A percentile compares a stretch with the other conserved stretches of the same genome.
Conservation (phyloP, 208 protist species). For the Acanthamoeba royreba region DNA sequence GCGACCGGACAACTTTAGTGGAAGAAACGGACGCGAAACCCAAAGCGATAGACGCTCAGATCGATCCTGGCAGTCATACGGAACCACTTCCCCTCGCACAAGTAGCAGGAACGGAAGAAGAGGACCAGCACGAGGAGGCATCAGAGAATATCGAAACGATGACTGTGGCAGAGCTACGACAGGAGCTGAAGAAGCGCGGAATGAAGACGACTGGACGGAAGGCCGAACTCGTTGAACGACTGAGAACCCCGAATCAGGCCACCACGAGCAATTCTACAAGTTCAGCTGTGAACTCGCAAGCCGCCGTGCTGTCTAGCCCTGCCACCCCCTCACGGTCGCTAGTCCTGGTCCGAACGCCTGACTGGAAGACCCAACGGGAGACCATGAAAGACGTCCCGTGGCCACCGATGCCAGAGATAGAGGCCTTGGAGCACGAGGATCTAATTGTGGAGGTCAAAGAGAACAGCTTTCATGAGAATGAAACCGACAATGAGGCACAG, state of each 20-base stretch:
- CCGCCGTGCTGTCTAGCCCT: background rate
- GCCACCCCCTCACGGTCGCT: background rate
- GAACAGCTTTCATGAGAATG: background rate
- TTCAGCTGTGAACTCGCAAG: background rate
- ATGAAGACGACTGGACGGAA: background rate
- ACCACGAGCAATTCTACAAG: background rate
- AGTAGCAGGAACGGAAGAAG: background rate
- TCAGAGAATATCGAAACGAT: background rate
- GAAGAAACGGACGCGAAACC: too few species aligned
- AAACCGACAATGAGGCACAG: background rate
- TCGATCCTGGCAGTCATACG: too few species aligned
- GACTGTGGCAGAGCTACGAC: background rate
- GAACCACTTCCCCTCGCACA: too few species aligned
- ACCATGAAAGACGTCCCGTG: background rate
- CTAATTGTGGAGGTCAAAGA: background rate
- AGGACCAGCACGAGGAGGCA: background rate
- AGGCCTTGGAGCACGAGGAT: background rate
- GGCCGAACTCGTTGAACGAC: background rate
- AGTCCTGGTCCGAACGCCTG: background rate
- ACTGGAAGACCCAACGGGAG: background rate
- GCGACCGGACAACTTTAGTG: too few species aligned
- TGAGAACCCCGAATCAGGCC: background rate
- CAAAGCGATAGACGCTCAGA: too few species aligned
- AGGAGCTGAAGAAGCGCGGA: background rate
- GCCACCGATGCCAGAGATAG: background rate